Percentiles rank a stretch among this genome's conserved stretches.
Evolutionary conservation across 2,329 filamentous ascomycete species (phyloP).

Genomic region (Elsinoe batatas): DNA sequence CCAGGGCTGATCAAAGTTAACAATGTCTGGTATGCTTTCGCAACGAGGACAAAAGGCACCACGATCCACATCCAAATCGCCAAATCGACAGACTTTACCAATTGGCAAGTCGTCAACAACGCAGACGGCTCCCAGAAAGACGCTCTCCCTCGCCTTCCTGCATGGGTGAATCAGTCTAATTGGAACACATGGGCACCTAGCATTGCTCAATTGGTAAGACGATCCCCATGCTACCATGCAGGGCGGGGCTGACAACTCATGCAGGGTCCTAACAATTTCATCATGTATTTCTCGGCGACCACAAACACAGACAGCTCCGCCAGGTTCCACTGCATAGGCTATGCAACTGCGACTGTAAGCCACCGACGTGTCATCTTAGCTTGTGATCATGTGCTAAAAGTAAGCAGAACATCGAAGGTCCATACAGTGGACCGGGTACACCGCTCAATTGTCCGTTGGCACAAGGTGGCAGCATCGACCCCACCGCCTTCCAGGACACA

Average conservation of each 20-base stretch:
- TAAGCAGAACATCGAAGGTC: constrained; percentile 18
- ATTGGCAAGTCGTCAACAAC: constrained; percentile 40
- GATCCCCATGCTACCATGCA: neutral
- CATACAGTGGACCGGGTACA: constrained; percentile 19
- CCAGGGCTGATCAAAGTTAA: constrained; percentile 43
- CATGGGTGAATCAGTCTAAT: constrained; percentile 44
- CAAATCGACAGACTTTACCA: constrained; percentile 37
- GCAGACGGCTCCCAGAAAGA: constrained; percentile 33
- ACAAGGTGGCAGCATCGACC: constrained; percentile 25
- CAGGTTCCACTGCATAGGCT: constrained; percentile 25
- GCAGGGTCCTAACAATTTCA: constrained; percentile 19
- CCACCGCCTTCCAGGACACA: constrained; percentile 22
- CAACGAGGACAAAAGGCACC: constrained; percentile 32
- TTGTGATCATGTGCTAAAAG: neutral
- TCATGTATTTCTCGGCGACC: constrained; percentile 26
- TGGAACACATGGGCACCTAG: constrained; percentile 53
- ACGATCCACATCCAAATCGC: constrained; percentile 46
- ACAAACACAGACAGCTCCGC: constrained; percentile 16
- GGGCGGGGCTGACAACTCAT: neutral
- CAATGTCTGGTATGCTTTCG: constrained; percentile 50
- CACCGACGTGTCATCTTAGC: too few species aligned
- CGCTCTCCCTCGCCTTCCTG: constrained; percentile 42
- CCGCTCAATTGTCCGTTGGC: constrained; percentile 22
- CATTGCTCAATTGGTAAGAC: constrained; percentile 36
- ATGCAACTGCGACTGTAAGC: constrained; percentile 18